phyloP scores from a whole-genome alignment of 257 asterid genomes.

The Ballota nigra region DNA sequence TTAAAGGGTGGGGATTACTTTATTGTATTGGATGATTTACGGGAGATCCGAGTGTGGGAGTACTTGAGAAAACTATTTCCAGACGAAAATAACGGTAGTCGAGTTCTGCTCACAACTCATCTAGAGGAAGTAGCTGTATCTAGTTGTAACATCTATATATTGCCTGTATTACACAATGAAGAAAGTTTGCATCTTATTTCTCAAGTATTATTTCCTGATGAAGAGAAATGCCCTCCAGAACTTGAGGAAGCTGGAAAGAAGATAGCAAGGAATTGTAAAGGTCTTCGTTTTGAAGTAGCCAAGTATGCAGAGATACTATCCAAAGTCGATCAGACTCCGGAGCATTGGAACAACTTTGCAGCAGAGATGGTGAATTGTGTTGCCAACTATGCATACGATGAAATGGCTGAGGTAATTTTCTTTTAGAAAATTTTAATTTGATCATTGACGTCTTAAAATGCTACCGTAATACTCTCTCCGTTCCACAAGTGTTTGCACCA shows the following conservation, averaged over 20 bases:
- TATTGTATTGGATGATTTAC: too few relatives aligned
- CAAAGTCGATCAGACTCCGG: background rate
- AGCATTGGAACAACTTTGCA: background rate
- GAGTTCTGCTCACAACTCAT: background rate
- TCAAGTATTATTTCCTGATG: background rate
- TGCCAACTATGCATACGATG: background rate
- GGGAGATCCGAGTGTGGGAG: too few relatives aligned
- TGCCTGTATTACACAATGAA: background rate
- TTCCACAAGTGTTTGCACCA: too few relatives aligned
- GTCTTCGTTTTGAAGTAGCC: background rate
- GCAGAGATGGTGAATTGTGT: background rate
- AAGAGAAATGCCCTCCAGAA: background rate
- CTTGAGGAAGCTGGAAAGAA: conserved; percentile 1
- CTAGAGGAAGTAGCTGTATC: background rate
- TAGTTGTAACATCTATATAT: background rate
- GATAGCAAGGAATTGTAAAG: background rate
- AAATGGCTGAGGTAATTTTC: background rate
- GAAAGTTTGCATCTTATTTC: background rate
- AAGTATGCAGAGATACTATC: background rate
- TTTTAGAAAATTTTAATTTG: too few relatives aligned
- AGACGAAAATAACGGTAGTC: background rate
- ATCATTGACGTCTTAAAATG: too few relatives aligned
- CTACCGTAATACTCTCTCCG: too few relatives aligned
- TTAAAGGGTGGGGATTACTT: too few relatives aligned
- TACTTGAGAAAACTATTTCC: background rate